These are phyloP conservation scores for Mucor lusitanicus DNA, from an alignment of 371 early-diverging fungal genomes.

Conservation along the genomic window DNA sequence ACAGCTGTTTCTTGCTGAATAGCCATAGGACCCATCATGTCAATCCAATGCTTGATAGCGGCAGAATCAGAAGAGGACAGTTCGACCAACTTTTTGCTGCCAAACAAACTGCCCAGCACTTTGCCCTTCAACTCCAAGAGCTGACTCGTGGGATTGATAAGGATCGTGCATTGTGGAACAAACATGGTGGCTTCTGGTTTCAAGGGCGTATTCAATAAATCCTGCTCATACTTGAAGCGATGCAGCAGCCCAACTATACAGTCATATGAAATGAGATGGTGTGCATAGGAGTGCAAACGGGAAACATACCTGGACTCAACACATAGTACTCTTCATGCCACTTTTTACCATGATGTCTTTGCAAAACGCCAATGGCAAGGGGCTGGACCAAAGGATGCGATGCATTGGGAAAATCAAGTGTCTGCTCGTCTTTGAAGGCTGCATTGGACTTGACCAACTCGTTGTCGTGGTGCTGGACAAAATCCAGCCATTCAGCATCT, in stretches of 20 bases:
- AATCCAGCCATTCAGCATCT: slow-evolving; percentile 25
- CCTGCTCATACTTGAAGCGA: slow-evolving; percentile 16
- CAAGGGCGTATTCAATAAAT: slow-evolving; percentile 6
- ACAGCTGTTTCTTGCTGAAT: slow-evolving; percentile 5
- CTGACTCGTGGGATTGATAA: slow-evolving; percentile 3
- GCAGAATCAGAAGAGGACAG: slow-evolving; percentile 11
- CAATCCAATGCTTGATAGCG: slow-evolving; percentile 6
- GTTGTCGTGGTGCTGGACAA: slow-evolving; percentile 23
- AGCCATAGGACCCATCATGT: slow-evolving; percentile 11
- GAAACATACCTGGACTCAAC: slow-evolving; percentile 20
- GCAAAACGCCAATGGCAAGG: slow-evolving; percentile 4
- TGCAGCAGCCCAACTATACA: slow-evolving; percentile 21
- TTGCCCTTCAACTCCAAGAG: slow-evolving; percentile 20
- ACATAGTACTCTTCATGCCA: slow-evolving; percentile 21
- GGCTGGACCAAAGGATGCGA: slow-evolving; percentile 24
- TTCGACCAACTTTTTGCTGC: slow-evolving; percentile 9
- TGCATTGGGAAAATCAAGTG: slow-evolving; percentile 20
- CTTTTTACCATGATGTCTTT: slow-evolving; percentile 16
- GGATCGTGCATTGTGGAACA: slow-evolving; percentile 15
- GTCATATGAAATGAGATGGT: no score
- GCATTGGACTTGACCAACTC: slow-evolving; percentile 16
- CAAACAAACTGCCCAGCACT: slow-evolving; percentile 5
- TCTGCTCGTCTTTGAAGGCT: slow-evolving; percentile 17
- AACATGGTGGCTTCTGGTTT: slow-evolving; percentile 18
- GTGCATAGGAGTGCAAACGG: not conserved